Evolutionary conservation across 2,329 filamentous ascomycete species (phyloP).

Genomic region (Sporothrix pseudoabietina): DNA sequence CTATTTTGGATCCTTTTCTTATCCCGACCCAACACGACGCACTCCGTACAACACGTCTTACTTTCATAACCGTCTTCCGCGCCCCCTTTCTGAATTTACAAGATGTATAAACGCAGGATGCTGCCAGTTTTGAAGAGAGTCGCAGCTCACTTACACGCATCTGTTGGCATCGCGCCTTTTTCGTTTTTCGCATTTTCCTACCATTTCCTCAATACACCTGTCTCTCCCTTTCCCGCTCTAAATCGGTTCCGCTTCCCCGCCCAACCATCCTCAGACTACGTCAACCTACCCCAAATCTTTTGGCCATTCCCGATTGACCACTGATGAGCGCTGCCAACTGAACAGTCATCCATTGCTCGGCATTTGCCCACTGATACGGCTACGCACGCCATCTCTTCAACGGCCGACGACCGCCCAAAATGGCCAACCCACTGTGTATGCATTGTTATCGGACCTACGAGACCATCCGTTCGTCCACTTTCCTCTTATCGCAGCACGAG

Average conservation of each 20-base stretch:
- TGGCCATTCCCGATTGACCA: constrained; percentile 9
- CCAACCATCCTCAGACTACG: not conserved
- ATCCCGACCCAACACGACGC: no score
- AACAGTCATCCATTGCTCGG: not conserved
- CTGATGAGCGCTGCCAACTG: not conserved
- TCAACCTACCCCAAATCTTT: not conserved
- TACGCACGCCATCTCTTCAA: not conserved
- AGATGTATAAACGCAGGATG: no score
- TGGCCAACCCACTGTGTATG: constrained; percentile 10
- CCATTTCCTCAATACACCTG: not conserved
- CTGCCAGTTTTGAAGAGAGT: no score
- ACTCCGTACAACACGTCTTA: no score
- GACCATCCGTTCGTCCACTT: constrained; percentile 18
- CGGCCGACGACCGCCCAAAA: not conserved
- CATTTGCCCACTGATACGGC: not conserved
- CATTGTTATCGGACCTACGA: constrained; percentile 20
- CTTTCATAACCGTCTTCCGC: no score
- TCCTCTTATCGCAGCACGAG: constrained; percentile 13
- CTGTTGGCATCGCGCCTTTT: not conserved
- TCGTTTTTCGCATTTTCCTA: not conserved
- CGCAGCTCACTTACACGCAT: no score
- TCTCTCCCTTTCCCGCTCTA: not conserved
- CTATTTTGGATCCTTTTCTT: no score
- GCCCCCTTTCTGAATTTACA: no score
- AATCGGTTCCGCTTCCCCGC: not conserved